Evolutionary conservation across 345 rosid genomes (phyloP), one percentile per base, ranked within the genome.

Genomic region (Psidium guajava): DNA sequence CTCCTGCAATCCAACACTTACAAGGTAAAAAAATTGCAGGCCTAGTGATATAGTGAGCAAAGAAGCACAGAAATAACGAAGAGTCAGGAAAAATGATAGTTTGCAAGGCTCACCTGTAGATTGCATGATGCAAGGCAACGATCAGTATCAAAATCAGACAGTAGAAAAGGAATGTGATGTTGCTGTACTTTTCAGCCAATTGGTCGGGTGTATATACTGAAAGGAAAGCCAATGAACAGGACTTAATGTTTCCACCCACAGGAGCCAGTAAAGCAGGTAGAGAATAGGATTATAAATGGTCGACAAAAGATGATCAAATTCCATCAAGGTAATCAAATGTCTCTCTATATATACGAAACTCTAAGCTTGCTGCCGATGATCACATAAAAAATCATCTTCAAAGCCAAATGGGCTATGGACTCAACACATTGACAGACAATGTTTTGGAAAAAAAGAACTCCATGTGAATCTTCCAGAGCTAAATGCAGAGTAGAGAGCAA

Each of bases 151-250:
- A 90, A 87, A 90, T 91, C 85, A 95, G 87, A 89, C 98, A 95
- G 92, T 97, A 96, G 24, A 96, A 40, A 87, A 97, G 95, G 91
- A 97, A 97, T 53, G 96, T 88, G 54, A 91, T 87, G 88, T 95
- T 95, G 91, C 98, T 93, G 93, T 95, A 97, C 85, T 97, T 97
- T 90, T 96, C 99, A 28, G 94, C 97, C 95, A 97, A 90, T 88
- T 97, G 96, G 86, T 96, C 99, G 0, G 98, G 96, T 57, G 99
- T 97, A 91, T 93, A 97, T 83, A 97, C 99, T 97, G 95, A 86
- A 88, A 87, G 83, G 73, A 25, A 51, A 59, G 82, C 9, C 47
- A 64, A 53, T 11, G 2, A 44, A 84, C 42, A 25, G 52, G 21
- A 75, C 51, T 5, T 52, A 61, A 83, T 2, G 12, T 40, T 82